Evolutionary conservation across 352 stramenopile species (phyloP), one percentile per base, ranked within the genome.

Genomic region (Phytophthora sp.): DNA sequence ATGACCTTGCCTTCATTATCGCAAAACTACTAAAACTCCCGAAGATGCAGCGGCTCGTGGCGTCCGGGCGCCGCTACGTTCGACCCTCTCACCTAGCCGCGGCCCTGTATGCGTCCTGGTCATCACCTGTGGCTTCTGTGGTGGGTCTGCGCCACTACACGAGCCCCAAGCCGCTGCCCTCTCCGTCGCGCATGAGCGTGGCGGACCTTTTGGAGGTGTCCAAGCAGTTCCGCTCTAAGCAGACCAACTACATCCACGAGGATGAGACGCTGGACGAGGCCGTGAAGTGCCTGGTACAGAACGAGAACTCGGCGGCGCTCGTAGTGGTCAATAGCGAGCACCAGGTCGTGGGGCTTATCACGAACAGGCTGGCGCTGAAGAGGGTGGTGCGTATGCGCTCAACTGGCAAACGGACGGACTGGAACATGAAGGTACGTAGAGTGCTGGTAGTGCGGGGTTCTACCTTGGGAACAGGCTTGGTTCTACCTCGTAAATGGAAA

Each of bases 271-370:
- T 94, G 23, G 65, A 71, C n/a, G 80, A 89, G n/a, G 85, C 85
- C 11, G 77, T 94, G 9, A 67, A 80, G 38, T 90, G 58, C 23
- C 62, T 94, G 7, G 79, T 79, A 16, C 71, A 82, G 54, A 90
- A 94, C 59, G 79, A 89, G 46, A 94, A 94, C 51, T 92, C 85
- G 23, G 79, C 80, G 12, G 87, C 83, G 57, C 77, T 94, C 30
- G 83, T 94, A 47, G 85, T 94, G 33, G 81, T 94, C 7, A 83
- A 91, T 58, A 66, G 69, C 0, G 57, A 82, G 23, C 72, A 91
- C 30, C 81, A 89, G 36, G 82, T 94, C 24, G 82, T 94, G n/a
- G 85, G 85, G 15, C 66, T 94, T 21, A 69, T 94, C 20, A 94
- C 85, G n/a, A 90, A 94, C 63, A 79, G 87, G 63, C 63, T 88